phyloP scores from a whole-genome alignment of 257 asterid genomes.

The Jacaranda copaia region DNA sequence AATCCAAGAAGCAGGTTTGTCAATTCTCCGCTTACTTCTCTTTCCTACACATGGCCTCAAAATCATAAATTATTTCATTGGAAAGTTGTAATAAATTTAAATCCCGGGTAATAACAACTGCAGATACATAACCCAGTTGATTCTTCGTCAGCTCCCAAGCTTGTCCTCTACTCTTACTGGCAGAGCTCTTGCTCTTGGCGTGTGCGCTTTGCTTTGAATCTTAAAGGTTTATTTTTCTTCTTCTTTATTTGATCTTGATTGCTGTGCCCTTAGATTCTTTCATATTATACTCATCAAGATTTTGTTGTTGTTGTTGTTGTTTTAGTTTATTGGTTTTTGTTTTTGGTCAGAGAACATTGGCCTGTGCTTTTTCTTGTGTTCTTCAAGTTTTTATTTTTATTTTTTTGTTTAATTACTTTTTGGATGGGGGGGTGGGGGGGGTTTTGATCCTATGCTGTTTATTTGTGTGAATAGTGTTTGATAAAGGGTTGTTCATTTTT shows the following conservation, averaged over 20 bases:
- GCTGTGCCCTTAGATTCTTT: background rate
- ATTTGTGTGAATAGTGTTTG: background rate
- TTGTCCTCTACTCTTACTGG: constrained; percentile 79
- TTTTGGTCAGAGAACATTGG: background rate
- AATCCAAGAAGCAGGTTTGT: background rate
- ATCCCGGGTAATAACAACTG: constrained; percentile 20
- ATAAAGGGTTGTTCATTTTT: background rate
- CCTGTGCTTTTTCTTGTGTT: background rate
- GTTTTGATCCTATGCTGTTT: background rate
- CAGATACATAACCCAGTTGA: constrained; percentile 45
- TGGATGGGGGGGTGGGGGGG: too few species aligned
- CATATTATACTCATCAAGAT: background rate
- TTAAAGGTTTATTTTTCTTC: constrained; percentile 55
- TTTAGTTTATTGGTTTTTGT: background rate
- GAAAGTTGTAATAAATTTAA: background rate
- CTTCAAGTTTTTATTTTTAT: too few species aligned
- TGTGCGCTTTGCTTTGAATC: constrained; percentile 78
- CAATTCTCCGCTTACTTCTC: background rate
- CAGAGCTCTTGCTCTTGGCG: constrained; percentile 92
- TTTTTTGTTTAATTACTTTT: too few species aligned
- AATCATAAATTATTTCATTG: background rate
- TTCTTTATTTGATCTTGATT: background rate
- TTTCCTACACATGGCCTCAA: background rate
- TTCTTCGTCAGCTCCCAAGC: constrained; percentile 52
- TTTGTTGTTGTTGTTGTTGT: too few species aligned